A percentile compares a stretch with the other conserved stretches of the same genome.
These are phyloP conservation scores for Blakeslea trispora DNA, from an alignment of 371 early-diverging fungal species.

Conservation along the genomic window DNA sequence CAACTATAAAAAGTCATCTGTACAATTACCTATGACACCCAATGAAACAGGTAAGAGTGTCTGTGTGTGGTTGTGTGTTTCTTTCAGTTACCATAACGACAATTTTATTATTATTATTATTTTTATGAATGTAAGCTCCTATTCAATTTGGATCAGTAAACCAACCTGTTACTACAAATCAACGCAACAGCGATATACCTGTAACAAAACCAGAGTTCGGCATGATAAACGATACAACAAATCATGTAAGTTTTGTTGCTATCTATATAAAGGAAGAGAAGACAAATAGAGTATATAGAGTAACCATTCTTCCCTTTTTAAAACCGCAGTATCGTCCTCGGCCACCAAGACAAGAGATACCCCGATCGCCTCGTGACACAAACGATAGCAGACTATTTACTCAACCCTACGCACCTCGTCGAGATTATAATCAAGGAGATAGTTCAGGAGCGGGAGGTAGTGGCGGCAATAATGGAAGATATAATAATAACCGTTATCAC, in stretches of 20 bases:
- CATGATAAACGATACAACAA: slow-evolving; percentile 35
- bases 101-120: neutral
- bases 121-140: slow-evolving; percentile 21
- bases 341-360: slow-evolving; percentile 23
- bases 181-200: slow-evolving; percentile 14
- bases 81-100: neutral
- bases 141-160: slow-evolving; percentile 64
- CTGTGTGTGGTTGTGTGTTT: too few species aligned
- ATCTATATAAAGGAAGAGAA: too few species aligned
- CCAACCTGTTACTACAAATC: slow-evolving; percentile 16
- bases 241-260: slow-evolving; percentile 10
- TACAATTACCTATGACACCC: slow-evolving; percentile 49
- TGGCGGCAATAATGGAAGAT: slow-evolving; percentile 16
- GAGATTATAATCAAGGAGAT: slow-evolving; percentile 24
- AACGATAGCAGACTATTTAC: slow-evolving; percentile 33
- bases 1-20: slow-evolving; percentile 29
- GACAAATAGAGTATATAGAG: too few species aligned
- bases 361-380: slow-evolving; percentile 29
- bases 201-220: slow-evolving; percentile 33
- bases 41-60: slow-evolving; percentile 35
- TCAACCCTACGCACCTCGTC: slow-evolving; percentile 34
- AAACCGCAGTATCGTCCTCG: slow-evolving; percentile 15
- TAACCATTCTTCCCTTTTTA: slow-evolving; percentile 1
- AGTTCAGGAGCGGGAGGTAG: neutral
- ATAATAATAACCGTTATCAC: slow-evolving; percentile 15